Conservation (phyloP, 495 filamentous ascomycete genomes). For the Penicillium subrubescens region DNA sequence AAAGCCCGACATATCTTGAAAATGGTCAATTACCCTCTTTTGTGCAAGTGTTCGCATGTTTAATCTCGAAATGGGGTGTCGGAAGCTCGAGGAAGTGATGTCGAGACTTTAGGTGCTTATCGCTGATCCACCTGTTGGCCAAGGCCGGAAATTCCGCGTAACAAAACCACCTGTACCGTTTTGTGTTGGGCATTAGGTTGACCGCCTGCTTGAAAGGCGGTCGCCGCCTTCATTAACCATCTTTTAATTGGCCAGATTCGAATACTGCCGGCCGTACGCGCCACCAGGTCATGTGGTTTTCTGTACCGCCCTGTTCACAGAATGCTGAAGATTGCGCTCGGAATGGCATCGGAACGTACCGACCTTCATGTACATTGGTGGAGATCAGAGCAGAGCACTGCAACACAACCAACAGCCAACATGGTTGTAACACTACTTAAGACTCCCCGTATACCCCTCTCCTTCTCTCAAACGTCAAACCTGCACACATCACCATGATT, state of each 20-base stretch:
- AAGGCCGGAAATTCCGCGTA: neutral
- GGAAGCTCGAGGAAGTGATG: neutral
- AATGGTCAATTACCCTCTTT: neutral
- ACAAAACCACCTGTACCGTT: no score
- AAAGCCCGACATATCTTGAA: neutral
- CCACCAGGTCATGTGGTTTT: neutral
- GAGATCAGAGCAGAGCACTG: neutral
- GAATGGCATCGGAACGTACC: neutral
- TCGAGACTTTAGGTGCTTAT: neutral
- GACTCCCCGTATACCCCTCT: neutral
- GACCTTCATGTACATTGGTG: neutral
- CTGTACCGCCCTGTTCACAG: no score
- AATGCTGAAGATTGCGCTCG: neutral
- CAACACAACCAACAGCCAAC: neutral
- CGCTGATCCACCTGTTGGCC: no score
- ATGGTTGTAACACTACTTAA: neutral
- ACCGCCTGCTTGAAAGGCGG: neutral
- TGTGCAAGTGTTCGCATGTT: neutral
- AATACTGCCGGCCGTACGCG: neutral
- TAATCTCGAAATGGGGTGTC: neutral
- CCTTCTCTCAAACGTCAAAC: neutral
- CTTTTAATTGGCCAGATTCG: neutral
- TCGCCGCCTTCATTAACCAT: neutral
- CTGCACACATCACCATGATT: conserved; percentile 20
- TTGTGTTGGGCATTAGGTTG: no score